A percentile compares a stretch with the other conserved stretches of the same genome.
These are phyloP conservation scores for Gryganskiella cystojenkinii DNA, from an alignment of 192 early-diverging fungal genomes.

Conservation along the genomic window DNA sequence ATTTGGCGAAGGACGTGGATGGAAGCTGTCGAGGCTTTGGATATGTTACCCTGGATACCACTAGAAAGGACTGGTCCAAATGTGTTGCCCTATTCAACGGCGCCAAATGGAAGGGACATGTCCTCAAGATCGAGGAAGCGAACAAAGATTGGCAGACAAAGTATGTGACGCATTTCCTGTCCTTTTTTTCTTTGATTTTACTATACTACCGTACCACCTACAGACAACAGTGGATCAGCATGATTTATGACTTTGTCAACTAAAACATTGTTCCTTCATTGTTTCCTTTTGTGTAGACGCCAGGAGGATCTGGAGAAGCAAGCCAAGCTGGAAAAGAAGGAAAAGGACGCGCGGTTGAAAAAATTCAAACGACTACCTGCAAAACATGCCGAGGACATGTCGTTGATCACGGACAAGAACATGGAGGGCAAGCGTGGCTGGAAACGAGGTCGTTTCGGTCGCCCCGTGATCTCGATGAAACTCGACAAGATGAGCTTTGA, in stretches of 20 bases:
- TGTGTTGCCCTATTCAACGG: conserved; percentile 80
- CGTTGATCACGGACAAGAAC: conserved; percentile 76
- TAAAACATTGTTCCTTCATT: neutral
- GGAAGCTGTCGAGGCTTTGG: conserved; percentile 77
- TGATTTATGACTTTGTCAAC: neutral
- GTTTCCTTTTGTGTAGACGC: conserved; percentile 33
- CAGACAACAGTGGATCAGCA: no score
- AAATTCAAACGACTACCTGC: conserved; percentile 56
- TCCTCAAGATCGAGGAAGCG: conserved; percentile 82
- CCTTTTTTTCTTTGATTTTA: no score
- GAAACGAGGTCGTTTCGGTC: conserved; percentile 75
- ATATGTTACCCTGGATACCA: conserved; percentile 77
- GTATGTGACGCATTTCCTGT: conserved; percentile 9
- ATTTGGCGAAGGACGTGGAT: conserved; percentile 58
- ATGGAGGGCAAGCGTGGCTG: conserved; percentile 71
- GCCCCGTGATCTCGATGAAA: conserved; percentile 78
- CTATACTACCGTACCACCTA: no score
- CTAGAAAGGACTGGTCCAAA: conserved; percentile 69
- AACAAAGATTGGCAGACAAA: conserved; percentile 75
- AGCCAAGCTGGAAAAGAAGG: conserved; percentile 47
- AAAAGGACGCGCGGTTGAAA: conserved; percentile 53
- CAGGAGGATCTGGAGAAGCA: conserved; percentile 59
- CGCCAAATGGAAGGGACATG: conserved; percentile 87
- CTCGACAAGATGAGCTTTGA: conserved; percentile 73
- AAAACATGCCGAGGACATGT: conserved; percentile 72